Evolutionary conservation across 768 basidiomycete species (phyloP).

Genomic region (Suillus luteus): DNA sequence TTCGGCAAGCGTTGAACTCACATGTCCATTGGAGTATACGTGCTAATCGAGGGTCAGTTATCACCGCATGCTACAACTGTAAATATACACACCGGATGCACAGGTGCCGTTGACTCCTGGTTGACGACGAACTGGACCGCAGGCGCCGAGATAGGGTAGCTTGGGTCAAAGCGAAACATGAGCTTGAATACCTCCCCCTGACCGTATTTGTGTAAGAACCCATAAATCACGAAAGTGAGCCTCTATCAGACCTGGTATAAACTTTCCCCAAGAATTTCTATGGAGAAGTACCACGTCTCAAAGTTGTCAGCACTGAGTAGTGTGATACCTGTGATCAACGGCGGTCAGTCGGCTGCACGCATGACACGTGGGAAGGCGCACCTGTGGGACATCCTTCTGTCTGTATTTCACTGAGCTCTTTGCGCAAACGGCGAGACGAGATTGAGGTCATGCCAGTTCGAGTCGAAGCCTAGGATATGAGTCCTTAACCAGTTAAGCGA

Average conservation of each 20-base stretch:
- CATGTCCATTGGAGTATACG: slow-evolving; percentile 87
- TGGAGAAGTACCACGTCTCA: slow-evolving; percentile 72
- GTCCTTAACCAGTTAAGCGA: slow-evolving; percentile 2
- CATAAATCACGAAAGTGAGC: slow-evolving; percentile 10
- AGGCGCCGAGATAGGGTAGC: slow-evolving; percentile 86
- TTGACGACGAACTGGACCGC: slow-evolving; percentile 84
- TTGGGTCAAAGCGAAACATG: slow-evolving; percentile 78
- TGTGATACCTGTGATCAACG: slow-evolving; percentile 58
- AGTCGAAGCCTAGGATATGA: slow-evolving; percentile 18
- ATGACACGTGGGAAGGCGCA: slow-evolving; percentile 24
- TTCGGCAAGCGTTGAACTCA: slow-evolving; percentile 37
- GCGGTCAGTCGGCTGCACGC: neutral
- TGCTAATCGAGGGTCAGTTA: slow-evolving; percentile 49
- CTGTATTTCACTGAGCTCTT: slow-evolving; percentile 71
- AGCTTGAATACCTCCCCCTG: slow-evolving; percentile 78
- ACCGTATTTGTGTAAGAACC: neutral
- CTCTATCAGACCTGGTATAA: slow-evolving; percentile 59
- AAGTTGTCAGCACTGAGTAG: slow-evolving; percentile 78
- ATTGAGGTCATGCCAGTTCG: slow-evolving; percentile 56
- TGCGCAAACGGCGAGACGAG: slow-evolving; percentile 62
- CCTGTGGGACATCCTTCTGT: slow-evolving; percentile 68
- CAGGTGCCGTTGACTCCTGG: slow-evolving; percentile 62
- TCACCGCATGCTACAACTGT: slow-evolving; percentile 3
- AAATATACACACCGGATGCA: slow-evolving; percentile 67
- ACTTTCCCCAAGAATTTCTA: slow-evolving; percentile 85